Conservation (phyloP, 352 stramenopile species). For the Plasmopara halstedii region DNA sequence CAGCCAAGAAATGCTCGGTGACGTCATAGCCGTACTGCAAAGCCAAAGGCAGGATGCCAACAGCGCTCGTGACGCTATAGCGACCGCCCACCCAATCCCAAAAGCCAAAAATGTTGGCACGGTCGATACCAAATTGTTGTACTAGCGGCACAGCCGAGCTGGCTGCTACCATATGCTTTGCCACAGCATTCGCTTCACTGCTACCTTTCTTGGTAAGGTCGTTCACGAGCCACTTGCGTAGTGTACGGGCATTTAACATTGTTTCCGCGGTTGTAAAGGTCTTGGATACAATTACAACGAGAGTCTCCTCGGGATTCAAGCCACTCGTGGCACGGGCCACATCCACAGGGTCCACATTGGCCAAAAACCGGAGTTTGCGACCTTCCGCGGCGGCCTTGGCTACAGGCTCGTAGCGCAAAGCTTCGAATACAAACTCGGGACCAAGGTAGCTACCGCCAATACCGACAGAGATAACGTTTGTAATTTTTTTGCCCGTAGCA, state of each 20-base stretch:
- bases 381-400: conserved; percentile 83
- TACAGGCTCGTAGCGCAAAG: conserved; percentile 76
- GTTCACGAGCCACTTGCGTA: conserved; percentile 94
- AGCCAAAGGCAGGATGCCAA: conserved; percentile 94
- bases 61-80: conserved; percentile 96
- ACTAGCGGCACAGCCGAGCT: conserved; percentile 72
- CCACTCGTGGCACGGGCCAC: conserved; percentile 84
- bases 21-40: conserved; percentile 95
- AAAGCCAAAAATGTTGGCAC: conserved; percentile 96
- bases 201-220: conserved; percentile 83
- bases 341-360: conserved; percentile 98
- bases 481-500: conserved; percentile 92
- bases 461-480: conserved; percentile 94
- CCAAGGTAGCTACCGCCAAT: conserved; percentile 96
- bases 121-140: conserved; percentile 91
- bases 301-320: conserved; percentile 93
- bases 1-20: conserved; percentile 88
- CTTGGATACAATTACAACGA: conserved; percentile 97
- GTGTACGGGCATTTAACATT: conserved; percentile 96
- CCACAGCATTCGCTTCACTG: conserved; percentile 80
- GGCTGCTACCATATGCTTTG: conserved; percentile 92
- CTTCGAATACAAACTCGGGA: conserved; percentile 96
- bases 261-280: conserved; percentile 99
- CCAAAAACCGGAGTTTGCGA: conserved; percentile 92
- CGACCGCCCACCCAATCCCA: conserved; percentile 98